Conservation (phyloP, 805 yeast species). For the Tetrapisispora namnaoensis region DNA sequence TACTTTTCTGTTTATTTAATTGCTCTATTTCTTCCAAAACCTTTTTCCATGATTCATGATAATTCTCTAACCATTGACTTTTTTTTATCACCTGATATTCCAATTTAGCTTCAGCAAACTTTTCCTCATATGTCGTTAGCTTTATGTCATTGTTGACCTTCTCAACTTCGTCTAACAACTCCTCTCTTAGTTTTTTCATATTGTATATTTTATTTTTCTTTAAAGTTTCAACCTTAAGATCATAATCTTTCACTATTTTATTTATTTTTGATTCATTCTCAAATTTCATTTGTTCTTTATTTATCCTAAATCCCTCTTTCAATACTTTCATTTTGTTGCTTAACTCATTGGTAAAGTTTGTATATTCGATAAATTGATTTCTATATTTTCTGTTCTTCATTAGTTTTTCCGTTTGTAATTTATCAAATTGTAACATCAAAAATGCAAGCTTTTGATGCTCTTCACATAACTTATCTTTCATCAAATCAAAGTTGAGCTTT, state of each 20-base stretch:
- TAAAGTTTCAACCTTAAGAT: conserved; percentile 31
- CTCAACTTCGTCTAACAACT: conserved; percentile 23
- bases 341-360: conserved; percentile 23
- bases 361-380: conserved; percentile 26
- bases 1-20: conserved; percentile 15
- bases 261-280: conserved; percentile 32
- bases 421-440: conserved; percentile 21
- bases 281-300: conserved; percentile 25
- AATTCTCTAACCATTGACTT: conserved; percentile 19
- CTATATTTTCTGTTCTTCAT: conserved; percentile 21
- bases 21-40: conserved; percentile 23
- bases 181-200: conserved; percentile 25
- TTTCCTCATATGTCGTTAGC: conserved; percentile 8
- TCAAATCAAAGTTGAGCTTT: conserved; percentile 18
- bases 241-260: conserved; percentile 28
- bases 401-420: conserved; percentile 20
- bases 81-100: conserved; percentile 12
- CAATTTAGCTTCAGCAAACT: conserved; percentile 13
- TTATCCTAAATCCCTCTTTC: conserved; percentile 28
- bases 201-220: conserved; percentile 29
- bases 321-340: conserved; percentile 17
- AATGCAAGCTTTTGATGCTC: conserved; percentile 14
- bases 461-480: conserved; percentile 17
- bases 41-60: conserved; percentile 23
- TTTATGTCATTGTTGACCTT: conserved; percentile 20